Evolutionary conservation across 345 rosid genomes (phyloP).

Genomic region (Salix viminalis): DNA sequence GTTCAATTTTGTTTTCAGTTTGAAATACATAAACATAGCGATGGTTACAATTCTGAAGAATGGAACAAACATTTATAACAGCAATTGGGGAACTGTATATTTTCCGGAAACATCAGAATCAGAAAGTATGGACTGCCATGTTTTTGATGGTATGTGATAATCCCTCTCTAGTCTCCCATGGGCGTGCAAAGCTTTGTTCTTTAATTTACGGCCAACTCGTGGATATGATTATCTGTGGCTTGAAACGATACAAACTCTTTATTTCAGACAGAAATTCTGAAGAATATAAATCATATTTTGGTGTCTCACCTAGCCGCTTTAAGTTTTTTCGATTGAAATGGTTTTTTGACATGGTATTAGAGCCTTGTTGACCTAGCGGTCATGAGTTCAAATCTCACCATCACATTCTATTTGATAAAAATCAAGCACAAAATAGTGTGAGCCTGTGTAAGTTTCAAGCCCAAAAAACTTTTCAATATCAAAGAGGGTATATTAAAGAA

Average conservation of each 20-base stretch:
- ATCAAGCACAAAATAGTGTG: too few relatives aligned
- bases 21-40: conserved; percentile 85
- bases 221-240: neutral
- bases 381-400: too few relatives aligned
- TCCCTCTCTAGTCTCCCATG: neutral
- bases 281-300: too few relatives aligned
- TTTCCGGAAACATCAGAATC: conserved; percentile 78
- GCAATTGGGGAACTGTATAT: conserved; percentile 83
- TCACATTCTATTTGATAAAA: too few relatives aligned
- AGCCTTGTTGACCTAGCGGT: rapidly evolving
- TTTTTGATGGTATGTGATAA: conserved; percentile 63
- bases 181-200: neutral
- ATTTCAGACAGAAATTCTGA: neutral
- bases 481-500: too few relatives aligned
- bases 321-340: too few relatives aligned
- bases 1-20: conserved; percentile 45
- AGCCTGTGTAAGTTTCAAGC: too few relatives aligned
- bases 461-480: too few relatives aligned
- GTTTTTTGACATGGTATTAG: too few relatives aligned
- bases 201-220: neutral
- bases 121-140: conserved; percentile 92
- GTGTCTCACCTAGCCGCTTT: rapidly evolving
- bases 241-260: neutral
- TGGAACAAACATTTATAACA: conserved; percentile 81
- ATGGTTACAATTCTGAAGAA: conserved; percentile 98